phyloP scores from a whole-genome alignment of 768 basidiomycete species.

The Pleurotus citrinopileatus region DNA sequence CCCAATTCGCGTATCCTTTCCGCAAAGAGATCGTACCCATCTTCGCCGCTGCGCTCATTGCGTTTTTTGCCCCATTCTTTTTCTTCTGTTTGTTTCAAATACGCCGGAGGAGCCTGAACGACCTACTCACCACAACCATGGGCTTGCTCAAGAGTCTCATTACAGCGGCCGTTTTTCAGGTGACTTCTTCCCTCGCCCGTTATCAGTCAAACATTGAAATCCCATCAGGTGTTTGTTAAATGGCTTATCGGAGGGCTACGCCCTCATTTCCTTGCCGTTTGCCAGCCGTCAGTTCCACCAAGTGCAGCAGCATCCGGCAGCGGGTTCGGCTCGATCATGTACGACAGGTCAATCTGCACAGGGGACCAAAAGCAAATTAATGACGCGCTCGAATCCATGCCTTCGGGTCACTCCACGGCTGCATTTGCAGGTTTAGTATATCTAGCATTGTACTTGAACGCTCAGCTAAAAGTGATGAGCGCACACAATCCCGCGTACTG shows the following conservation, averaged over 20 bases:
- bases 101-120: constrained; percentile 40
- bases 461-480: constrained; percentile 55
- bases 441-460: constrained; percentile 46
- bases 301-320: constrained; percentile 30
- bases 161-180: constrained; percentile 41
- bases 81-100: constrained; percentile 56
- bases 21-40: constrained; percentile 54
- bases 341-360: constrained; percentile 49
- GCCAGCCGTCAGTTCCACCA: constrained; percentile 38
- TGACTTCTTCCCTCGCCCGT: not conserved
- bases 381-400: constrained; percentile 54
- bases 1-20: constrained; percentile 48
- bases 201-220: not conserved
- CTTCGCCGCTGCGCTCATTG: constrained; percentile 48
- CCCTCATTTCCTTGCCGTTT: constrained; percentile 52
- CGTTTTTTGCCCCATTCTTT: constrained; percentile 52
- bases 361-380: constrained; percentile 54
- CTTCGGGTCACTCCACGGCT: constrained; percentile 57
- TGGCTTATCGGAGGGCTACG: constrained; percentile 50
- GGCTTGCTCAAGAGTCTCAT: constrained; percentile 50
- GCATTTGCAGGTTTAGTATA: constrained; percentile 55
- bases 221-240: constrained; percentile 57
- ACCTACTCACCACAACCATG: constrained; percentile 48
- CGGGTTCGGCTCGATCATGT: constrained; percentile 50
- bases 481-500: constrained; percentile 63